phyloP scores from a whole-genome alignment of 345 rosid genomes.

The Aegle marmelos region DNA sequence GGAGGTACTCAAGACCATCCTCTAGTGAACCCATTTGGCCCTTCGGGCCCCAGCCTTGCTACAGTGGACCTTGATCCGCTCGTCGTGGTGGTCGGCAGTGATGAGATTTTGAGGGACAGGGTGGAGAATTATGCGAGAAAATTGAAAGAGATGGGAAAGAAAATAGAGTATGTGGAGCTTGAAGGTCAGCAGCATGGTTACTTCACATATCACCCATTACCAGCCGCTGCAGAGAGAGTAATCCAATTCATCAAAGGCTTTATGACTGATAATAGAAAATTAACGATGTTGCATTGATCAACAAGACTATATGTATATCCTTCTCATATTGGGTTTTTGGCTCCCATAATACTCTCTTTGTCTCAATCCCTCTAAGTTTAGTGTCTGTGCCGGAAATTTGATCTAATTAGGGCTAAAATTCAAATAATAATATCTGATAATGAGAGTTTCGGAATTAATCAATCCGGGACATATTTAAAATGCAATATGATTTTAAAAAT shows the following conservation, averaged over 20 bases:
- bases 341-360: too few species aligned
- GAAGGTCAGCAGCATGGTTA: constrained; percentile 12
- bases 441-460: too few species aligned
- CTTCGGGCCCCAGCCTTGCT: constrained; percentile 5
- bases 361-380: too few species aligned
- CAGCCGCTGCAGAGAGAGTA: neutral
- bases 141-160: constrained; percentile 14
- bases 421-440: too few species aligned
- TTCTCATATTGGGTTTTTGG: too few species aligned
- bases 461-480: too few species aligned
- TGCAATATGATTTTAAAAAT: too few species aligned
- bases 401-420: too few species aligned
- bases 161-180: neutral
- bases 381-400: too few species aligned
- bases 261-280: neutral
- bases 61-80: neutral
- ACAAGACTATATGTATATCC: too few species aligned
- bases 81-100: constrained; percentile 1
- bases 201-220: constrained; percentile 6
- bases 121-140: neutral
- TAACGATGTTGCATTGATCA: neutral
- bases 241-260: constrained; percentile 1
- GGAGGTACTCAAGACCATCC: constrained; percentile 12
- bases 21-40: constrained; percentile 13
- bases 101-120: constrained; percentile 12